Base-by-base conservation (phyloP, 108 stramenopile genomes). In the Pseudonitzschia delicatissima region DNA sequence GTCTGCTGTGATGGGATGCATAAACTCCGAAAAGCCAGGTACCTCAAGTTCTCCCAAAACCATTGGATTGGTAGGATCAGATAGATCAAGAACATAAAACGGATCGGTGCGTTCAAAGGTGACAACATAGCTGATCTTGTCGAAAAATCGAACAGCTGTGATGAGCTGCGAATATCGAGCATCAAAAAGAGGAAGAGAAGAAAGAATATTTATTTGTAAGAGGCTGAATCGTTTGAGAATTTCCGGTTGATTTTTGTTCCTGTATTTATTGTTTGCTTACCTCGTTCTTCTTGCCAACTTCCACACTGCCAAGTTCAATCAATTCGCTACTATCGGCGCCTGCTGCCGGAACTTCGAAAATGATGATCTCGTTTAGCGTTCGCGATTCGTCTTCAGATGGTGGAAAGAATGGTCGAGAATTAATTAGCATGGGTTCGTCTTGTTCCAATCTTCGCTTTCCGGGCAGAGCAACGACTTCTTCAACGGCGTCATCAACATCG, bases 71-170 rank as follows among this genome's bases (percentile, higher is more conserved):
- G 34, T 49, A 3, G 77, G 69, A 12, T 45, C 44, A 1, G 64
- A 50, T 31, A 80, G 27, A 64, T 80, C 83, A 8, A 80, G 31
- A 6, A 71, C 69, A 53, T 82, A 82, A 29, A 85, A 76, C 0
- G 84, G 84, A 70, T 85, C 81, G 11, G 47, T 82, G 32, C 65
- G 75, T 26, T 68, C 66, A 69, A 80, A 85, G 3, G 84, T 85
- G 13, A 82, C 79, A 50, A 74, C 78, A 50, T 85, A 85, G 50
- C 69, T 73, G 31, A 76, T 57, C 12, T 73, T 52, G 60, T 79
- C 73, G 62, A 79, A 73, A 69, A 78, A 85, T 17, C 80, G 80
- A 4, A 79, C 69, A n/a, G 78, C 59, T 3, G 79, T 81, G 34
- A 85, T 64, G 5, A 32, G 31, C 57, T 58, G 15, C 3, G 21